Percentiles rank a stretch among this genome's conserved stretches.
These are phyloP conservation scores for Ogataea pilisensis DNA, from an alignment of 805 yeast genomes.

Conservation along the genomic window DNA sequence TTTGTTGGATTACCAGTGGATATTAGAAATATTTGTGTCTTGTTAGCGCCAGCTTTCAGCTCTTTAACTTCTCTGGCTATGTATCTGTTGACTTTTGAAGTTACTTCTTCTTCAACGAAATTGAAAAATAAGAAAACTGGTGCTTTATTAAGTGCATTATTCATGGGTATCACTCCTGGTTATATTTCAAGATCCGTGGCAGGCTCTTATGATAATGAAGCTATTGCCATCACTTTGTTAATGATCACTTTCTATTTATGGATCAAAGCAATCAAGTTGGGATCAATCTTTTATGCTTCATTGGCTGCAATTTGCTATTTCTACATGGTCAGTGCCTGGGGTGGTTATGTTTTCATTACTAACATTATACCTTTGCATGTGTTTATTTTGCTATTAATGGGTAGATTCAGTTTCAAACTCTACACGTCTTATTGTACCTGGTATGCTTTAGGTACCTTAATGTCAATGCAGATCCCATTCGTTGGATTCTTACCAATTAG, in stretches of 20 bases:
- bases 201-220: conserved; percentile 98
- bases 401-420: conserved; percentile 77
- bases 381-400: conserved; percentile 87
- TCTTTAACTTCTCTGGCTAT: conserved; percentile 90
- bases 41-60: conserved; percentile 94
- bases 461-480: conserved; percentile 98
- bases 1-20: conserved; percentile 78
- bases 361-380: conserved; percentile 95
- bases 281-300: conserved; percentile 80
- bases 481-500: conserved; percentile 96
- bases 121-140: conserved; percentile 47
- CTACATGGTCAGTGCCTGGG: conserved; percentile 99
- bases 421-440: conserved; percentile 94
- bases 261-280: conserved; percentile 91
- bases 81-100: conserved; percentile 80
- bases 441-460: conserved; percentile 96
- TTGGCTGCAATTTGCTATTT: conserved; percentile 86
- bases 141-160: conserved; percentile 87
- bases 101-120: conserved; percentile 58
- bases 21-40: conserved; percentile 91
- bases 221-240: conserved; percentile 91
- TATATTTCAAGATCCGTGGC: conserved; percentile 98
- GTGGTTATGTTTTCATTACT: conserved; percentile 98
- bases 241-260: conserved; percentile 95
- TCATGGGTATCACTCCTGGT: conserved; percentile 98